phyloP scores from a whole-genome alignment of 1,284 basidiomycete genomes.

The Ceratobasidium theobromae region DNA sequence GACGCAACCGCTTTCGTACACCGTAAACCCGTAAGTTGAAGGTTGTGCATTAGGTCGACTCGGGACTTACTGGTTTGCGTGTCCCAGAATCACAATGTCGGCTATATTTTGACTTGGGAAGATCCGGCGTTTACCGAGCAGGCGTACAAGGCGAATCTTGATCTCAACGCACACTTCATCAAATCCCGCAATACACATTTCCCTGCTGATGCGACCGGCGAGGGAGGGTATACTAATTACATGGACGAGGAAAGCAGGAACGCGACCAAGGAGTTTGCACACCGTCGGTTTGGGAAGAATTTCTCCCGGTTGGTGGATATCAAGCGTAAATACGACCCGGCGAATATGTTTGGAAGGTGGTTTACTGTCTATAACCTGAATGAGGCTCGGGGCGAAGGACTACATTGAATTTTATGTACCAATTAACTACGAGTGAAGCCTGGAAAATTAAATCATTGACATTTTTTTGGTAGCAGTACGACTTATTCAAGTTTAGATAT shows the following conservation, averaged over 20 bases:
- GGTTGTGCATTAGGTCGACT: too few relatives aligned
- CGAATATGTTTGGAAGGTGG: constrained; percentile 32
- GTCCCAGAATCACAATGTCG: neutral
- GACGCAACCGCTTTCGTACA: constrained; percentile 32
- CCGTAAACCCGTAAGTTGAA: constrained; percentile 19
- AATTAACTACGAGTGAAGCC: too few relatives aligned
- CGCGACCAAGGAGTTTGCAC: neutral
- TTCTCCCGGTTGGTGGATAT: constrained; percentile 24
- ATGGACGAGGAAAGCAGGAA: neutral
- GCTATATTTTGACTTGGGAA: neutral
- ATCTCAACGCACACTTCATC: neutral
- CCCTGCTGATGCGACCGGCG: neutral
- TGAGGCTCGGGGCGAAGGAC: too few relatives aligned
- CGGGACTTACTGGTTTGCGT: neutral
- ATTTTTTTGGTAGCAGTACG: too few relatives aligned
- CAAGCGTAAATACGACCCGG: constrained; percentile 33
- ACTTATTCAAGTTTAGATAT: too few relatives aligned
- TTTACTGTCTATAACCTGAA: constrained; percentile 31
- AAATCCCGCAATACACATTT: neutral
- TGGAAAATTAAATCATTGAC: too few relatives aligned
- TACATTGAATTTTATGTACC: too few relatives aligned
- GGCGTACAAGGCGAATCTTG: neutral
- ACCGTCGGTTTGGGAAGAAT: constrained; percentile 31
- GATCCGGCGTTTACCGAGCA: constrained; percentile 8
- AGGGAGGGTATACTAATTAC: constrained; percentile 20